phyloP scores from a whole-genome alignment of 129 eudicot genomes.

The Flaveria ramosissima region DNA sequence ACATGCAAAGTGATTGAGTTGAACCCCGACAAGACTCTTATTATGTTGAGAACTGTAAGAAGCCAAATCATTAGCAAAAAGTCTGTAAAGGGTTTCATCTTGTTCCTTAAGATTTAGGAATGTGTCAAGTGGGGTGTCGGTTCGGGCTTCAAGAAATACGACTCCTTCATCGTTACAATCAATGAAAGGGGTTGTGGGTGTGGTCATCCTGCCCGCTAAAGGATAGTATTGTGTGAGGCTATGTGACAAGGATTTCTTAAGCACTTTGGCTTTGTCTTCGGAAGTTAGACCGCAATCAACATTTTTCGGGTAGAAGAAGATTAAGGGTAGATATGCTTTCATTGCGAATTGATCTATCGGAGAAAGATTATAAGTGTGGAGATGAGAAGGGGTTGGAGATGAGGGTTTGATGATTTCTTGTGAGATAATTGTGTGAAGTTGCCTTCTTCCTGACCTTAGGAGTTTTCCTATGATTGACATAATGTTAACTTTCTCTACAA shows the following conservation, averaged over 20 bases:
- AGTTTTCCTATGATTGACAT: too few species aligned
- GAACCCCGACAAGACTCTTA: conserved; percentile 2
- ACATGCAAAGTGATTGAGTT: neutral
- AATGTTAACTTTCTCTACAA: too few species aligned
- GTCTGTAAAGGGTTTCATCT: too few species aligned
- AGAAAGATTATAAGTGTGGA: conserved; percentile 13
- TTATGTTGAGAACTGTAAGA: neutral
- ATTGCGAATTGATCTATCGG: neutral
- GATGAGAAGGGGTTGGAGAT: conserved; percentile 1
- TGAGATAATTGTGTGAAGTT: neutral
- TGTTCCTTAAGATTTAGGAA: too few species aligned
- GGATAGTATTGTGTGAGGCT: conserved; percentile 34
- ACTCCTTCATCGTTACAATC: conserved; percentile 43
- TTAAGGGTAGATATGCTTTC: neutral
- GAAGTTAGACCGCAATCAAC: neutral
- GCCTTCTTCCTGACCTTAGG: neutral
- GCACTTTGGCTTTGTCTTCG: neutral
- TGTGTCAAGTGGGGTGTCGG: too few species aligned
- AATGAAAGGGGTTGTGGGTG: neutral
- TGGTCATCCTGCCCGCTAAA: conserved; percentile 27
- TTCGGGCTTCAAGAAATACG: neutral
- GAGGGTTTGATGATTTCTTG: neutral
- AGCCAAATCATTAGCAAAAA: too few species aligned
- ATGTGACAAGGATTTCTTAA: conserved; percentile 25
- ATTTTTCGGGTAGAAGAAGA: conserved; percentile 7